A percentile compares a stretch with the other conserved stretches of the same genome.
Conservation (phyloP, 371 early-diverging fungal genomes). For the Mucor piriformis region DNA sequence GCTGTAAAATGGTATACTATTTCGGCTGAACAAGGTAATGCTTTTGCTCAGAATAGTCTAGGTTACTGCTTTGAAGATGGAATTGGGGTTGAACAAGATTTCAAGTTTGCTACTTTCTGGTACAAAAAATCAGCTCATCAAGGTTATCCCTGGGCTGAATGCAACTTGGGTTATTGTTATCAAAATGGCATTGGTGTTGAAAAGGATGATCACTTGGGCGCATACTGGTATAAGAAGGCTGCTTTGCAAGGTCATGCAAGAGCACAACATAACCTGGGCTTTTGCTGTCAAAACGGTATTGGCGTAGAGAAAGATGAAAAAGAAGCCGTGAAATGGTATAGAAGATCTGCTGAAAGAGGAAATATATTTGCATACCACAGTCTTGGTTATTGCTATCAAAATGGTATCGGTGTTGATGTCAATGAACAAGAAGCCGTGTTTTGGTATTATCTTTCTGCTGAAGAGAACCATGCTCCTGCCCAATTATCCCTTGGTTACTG, state of each 20-base stretch:
- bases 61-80: slow-evolving; percentile 83
- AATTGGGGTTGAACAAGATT: slow-evolving; percentile 62
- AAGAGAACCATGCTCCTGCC: slow-evolving; percentile 68
- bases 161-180: slow-evolving; percentile 87
- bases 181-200: slow-evolving; percentile 88
- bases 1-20: slow-evolving; percentile 90
- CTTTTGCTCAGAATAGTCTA: slow-evolving; percentile 76
- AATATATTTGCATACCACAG: slow-evolving; percentile 81
- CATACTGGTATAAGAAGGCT: slow-evolving; percentile 81
- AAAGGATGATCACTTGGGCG: slow-evolving; percentile 74
- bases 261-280: slow-evolving; percentile 85
- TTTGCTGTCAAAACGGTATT: slow-evolving; percentile 81
- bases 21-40: slow-evolving; percentile 82
- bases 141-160: slow-evolving; percentile 65
- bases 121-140: slow-evolving; percentile 74
- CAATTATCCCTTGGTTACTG: slow-evolving; percentile 86
- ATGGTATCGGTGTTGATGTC: slow-evolving; percentile 26
- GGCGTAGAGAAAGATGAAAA: slow-evolving; percentile 67
- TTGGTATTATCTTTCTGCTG: slow-evolving; percentile 73
- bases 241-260: slow-evolving; percentile 83
- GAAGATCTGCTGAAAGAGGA: slow-evolving; percentile 71
- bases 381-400: slow-evolving; percentile 70
- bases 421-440: slow-evolving; percentile 72
- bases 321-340: slow-evolving; percentile 72
- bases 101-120: slow-evolving; percentile 51